Percentiles rank a stretch among this genome's conserved stretches.
Evolutionary conservation across 1,284 basidiomycete species (phyloP).

Genomic region (Chalciporus sp.): DNA sequence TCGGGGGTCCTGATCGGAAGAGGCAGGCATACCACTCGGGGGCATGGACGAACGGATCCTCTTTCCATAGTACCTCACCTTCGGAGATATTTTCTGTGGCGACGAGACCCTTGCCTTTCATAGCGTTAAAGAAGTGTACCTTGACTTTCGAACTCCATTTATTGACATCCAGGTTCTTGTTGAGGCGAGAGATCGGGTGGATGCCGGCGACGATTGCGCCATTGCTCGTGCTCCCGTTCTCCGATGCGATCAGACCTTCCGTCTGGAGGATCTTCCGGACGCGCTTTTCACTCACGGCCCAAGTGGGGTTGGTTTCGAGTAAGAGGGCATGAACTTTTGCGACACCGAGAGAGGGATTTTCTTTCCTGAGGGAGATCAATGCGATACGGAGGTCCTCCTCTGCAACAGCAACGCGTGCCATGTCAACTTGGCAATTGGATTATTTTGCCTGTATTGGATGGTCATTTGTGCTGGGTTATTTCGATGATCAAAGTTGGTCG

Average conservation of each 20-base stretch:
- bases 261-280: constrained; percentile 68
- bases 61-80: constrained; percentile 82
- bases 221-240: constrained; percentile 8
- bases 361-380: constrained; percentile 45
- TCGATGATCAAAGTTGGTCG: background rate
- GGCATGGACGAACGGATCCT: constrained; percentile 73
- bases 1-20: background rate
- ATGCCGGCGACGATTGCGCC: constrained; percentile 13
- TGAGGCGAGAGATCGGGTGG: constrained; percentile 67
- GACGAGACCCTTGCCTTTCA: constrained; percentile 84
- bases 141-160: constrained; percentile 67
- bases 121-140: constrained; percentile 68
- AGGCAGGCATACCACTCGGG: constrained; percentile 63
- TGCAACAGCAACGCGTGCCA: constrained; percentile 20
- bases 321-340: constrained; percentile 70
- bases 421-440: background rate
- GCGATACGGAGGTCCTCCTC: constrained; percentile 50
- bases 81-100: constrained; percentile 65
- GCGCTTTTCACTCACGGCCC: constrained; percentile 83
- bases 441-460: constrained; percentile 1
- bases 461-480: background rate
- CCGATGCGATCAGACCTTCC: constrained; percentile 50
- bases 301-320: constrained; percentile 59
- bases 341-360: constrained; percentile 67
- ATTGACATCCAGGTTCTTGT: constrained; percentile 62